These are phyloP conservation scores for Colletotrichum eremochloae DNA, from an alignment of 2,329 filamentous ascomycete species.

Conservation along the genomic window DNA sequence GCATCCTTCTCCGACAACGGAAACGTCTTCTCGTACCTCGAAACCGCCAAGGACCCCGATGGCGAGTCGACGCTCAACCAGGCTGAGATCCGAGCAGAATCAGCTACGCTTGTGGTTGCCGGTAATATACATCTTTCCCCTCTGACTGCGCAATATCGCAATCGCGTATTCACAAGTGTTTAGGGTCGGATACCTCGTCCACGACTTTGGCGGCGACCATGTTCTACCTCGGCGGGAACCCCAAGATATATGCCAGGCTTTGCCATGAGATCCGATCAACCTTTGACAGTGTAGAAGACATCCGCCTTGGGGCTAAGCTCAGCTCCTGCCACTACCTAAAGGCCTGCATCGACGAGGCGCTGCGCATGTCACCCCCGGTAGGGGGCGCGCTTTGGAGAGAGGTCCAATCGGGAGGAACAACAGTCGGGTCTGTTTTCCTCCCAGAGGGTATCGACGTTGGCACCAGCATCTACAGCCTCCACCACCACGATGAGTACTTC, in stretches of 20 bases:
- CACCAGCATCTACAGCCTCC: constrained; percentile 43
- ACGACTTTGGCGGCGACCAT: constrained; percentile 53
- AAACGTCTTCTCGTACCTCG: constrained; percentile 62
- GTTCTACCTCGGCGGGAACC: constrained; percentile 55
- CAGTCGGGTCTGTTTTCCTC: constrained; percentile 41
- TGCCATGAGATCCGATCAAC: constrained; percentile 50
- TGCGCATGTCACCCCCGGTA: constrained; percentile 43
- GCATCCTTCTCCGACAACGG: constrained; percentile 51
- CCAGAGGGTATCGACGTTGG: constrained; percentile 42
- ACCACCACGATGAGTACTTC: constrained; percentile 36
- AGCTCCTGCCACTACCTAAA: constrained; percentile 54
- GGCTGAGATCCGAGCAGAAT: constrained; percentile 53
- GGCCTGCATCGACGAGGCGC: constrained; percentile 54
- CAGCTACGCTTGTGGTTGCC: constrained; percentile 53
- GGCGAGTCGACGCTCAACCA: constrained; percentile 57
- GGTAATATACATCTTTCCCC: constrained; percentile 27
- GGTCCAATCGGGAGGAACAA: constrained; percentile 23
- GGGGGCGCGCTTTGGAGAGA: constrained; percentile 41
- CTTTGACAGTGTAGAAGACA: constrained; percentile 53
- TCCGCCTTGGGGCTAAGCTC: constrained; percentile 50
- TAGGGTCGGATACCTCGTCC: constrained; percentile 56
- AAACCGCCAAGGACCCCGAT: constrained; percentile 61
- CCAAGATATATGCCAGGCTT: constrained; percentile 48
- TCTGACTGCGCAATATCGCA: neutral
- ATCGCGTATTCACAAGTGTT: neutral